A percentile compares a stretch with the other conserved stretches of the same genome.
phyloP scores from a whole-genome alignment of 352 stramenopile species.

The Hyaloperonospora brassicae region DNA sequence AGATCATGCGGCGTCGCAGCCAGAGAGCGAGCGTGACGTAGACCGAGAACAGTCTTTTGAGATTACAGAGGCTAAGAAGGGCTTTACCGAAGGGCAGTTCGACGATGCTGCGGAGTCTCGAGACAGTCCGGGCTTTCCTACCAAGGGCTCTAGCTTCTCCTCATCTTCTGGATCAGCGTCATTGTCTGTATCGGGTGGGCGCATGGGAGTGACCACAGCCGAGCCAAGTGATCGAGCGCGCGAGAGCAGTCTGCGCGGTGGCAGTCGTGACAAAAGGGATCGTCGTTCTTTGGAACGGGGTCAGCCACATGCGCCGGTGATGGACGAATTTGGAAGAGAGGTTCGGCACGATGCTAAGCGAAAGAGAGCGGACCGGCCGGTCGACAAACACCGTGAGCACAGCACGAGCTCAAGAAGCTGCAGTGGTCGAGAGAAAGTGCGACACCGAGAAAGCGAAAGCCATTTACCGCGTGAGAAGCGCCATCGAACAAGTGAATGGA shows the following conservation, averaged over 20 bases:
- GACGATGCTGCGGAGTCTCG: conserved; percentile 37
- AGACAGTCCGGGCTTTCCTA: conserved; percentile 28
- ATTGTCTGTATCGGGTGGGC: background rate
- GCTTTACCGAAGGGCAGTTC: conserved; percentile 35
- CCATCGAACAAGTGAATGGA: conserved; percentile 24
- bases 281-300: conserved; percentile 3
- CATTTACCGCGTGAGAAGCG: conserved; percentile 14
- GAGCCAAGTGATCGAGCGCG: conserved; percentile 4
- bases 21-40: conserved; percentile 28
- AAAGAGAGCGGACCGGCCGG: conserved; percentile 9
- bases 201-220: conserved; percentile 1
- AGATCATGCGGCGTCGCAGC: conserved; percentile 30
- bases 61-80: background rate
- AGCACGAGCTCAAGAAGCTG: conserved; percentile 4
- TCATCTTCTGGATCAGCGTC: conserved; percentile 8
- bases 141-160: conserved; percentile 21
- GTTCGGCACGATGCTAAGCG: conserved; percentile 18
- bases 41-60: conserved; percentile 8
- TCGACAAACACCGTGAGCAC: conserved; percentile 3
- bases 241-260: background rate
- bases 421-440: background rate
- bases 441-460: conserved; percentile 2
- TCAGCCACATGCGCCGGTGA: conserved; percentile 1
- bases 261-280: conserved; percentile 4
- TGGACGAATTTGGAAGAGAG: conserved; percentile 30